Evolutionary conservation across 73 alveolate species (phyloP).

Genomic region (Paramecium biaurelia): DNA sequence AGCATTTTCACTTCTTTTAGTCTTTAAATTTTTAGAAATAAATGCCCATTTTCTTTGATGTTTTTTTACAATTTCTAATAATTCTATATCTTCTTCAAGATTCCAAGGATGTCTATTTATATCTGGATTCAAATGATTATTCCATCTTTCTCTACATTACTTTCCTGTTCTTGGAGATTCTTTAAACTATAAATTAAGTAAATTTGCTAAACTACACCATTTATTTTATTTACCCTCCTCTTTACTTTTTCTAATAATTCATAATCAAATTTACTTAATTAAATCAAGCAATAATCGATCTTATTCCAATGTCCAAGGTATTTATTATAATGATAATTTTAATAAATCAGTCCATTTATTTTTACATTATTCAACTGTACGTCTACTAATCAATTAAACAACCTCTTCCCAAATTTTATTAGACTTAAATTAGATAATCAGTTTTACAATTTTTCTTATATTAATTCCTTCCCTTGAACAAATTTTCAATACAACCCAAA

Average conservation of each 20-base stretch:
- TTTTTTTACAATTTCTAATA: slow-evolving; percentile 74
- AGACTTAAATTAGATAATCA: background rate
- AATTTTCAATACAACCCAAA: background rate
- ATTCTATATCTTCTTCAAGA: slow-evolving; percentile 76
- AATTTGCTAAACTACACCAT: slow-evolving; percentile 37
- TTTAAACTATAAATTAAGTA: background rate
- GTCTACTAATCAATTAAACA: background rate
- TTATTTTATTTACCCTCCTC: slow-evolving; percentile 23
- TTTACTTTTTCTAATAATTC: background rate
- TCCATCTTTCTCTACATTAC: slow-evolving; percentile 95
- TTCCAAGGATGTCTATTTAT: slow-evolving; percentile 84
- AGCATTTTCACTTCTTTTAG: slow-evolving; percentile 82
- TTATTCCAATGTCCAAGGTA: slow-evolving; percentile 26
- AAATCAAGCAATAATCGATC: background rate
- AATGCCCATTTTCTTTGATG: slow-evolving; percentile 87
- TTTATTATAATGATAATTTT: background rate
- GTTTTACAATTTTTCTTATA: background rate
- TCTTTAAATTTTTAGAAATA: slow-evolving; percentile 70
- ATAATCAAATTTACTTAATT: background rate
- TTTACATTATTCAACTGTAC: slow-evolving; percentile 18
- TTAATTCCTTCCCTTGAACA: background rate
- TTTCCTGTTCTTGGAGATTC: slow-evolving; percentile 75
- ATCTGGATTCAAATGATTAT: slow-evolving; percentile 85
- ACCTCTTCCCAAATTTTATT: background rate
- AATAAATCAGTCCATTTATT: background rate